Evolutionary conservation across 768 basidiomycete species (phyloP).

Genomic region (Lyophyllum semitale): DNA sequence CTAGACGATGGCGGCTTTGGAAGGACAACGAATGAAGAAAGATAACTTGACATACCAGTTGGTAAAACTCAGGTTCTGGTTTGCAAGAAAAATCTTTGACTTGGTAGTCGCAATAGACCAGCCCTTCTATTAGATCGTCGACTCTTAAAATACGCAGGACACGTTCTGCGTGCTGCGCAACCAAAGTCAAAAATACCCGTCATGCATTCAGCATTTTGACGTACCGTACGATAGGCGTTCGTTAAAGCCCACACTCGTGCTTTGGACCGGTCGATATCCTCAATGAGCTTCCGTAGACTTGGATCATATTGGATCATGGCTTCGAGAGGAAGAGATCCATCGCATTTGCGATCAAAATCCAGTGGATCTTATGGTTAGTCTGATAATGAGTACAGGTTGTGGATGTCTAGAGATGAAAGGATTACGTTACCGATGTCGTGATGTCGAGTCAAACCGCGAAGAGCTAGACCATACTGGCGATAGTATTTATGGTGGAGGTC

Average conservation of each 20-base stretch:
- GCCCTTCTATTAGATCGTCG: conserved; percentile 70
- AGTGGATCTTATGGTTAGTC: conserved; percentile 59
- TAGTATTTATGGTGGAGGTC: conserved; percentile 75
- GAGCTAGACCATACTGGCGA: conserved; percentile 78
- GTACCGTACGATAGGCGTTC: conserved; percentile 77
- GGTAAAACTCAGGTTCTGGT: conserved; percentile 74
- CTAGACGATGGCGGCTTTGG: conserved; percentile 32
- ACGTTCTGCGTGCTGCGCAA: conserved; percentile 71
- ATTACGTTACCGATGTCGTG: conserved; percentile 66
- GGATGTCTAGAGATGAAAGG: neutral
- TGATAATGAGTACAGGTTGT: neutral
- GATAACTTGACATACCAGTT: conserved; percentile 40
- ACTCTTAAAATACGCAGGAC: conserved; percentile 76
- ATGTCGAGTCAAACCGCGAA: conserved; percentile 76
- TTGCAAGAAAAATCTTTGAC: conserved; percentile 74
- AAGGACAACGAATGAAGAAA: conserved; percentile 1
- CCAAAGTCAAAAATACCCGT: neutral
- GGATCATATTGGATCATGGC: conserved; percentile 72
- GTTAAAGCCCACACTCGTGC: conserved; percentile 84
- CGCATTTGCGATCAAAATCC: conserved; percentile 84
- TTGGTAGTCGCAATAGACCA: conserved; percentile 80
- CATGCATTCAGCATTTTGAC: conserved; percentile 16
- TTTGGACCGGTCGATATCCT: conserved; percentile 79
- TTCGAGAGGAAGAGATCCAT: conserved; percentile 82
- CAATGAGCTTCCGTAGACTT: conserved; percentile 60